Evolutionary conservation across 345 rosid genomes (phyloP), one percentile per base, ranked within the genome.

Genomic region (Lepidium aucheri): DNA sequence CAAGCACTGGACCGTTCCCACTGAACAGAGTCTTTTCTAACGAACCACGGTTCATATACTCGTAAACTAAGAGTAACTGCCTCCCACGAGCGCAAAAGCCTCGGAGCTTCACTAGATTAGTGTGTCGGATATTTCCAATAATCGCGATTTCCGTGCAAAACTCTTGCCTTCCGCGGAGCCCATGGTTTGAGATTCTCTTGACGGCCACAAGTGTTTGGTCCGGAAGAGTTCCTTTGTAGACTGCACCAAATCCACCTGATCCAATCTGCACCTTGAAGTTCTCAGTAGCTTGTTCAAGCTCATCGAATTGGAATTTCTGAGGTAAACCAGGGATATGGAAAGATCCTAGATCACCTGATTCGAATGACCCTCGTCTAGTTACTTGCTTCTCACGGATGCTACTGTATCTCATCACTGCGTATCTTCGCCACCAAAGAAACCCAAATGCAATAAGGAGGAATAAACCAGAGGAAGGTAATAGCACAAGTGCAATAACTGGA

Each of bases 291-390:
- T 61, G 69, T 68, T 79, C 80, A 2, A 90, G 81, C 62, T 84
- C 92, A 66, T 83, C 77, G 46, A 77, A 81, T 42, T 84, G 75
- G 61, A 83, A 87, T 75, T 85, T 83, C 42, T 70, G 83, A 50
- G 89, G 97, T 72, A 85, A 74, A 33, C 86, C 90, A 1, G 90
- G 98, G 66, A 91, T 85, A 80, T 75, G 76, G 76, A 86, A 85
- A 39, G 79, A 78, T 15, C 85, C 95, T 11, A 84, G 76, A 55
- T 91, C 98, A 53, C 72, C 88, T 1, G 94, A 83, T 59, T 81
- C 84, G 45, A 57, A 51, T 1, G 83, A 79, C 47, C 69, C 72
- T 0, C 14, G 58, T 32, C 53, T 71, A 28, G 75, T 76, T 24
- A 17, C 46, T 80, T 83, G 86, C 76, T 73, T 79, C 35, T 61